Evolutionary conservation across 208 protist species (phyloP), one percentile per base, ranked within the genome.

Genomic region (Acanthamoeba quina): DNA sequence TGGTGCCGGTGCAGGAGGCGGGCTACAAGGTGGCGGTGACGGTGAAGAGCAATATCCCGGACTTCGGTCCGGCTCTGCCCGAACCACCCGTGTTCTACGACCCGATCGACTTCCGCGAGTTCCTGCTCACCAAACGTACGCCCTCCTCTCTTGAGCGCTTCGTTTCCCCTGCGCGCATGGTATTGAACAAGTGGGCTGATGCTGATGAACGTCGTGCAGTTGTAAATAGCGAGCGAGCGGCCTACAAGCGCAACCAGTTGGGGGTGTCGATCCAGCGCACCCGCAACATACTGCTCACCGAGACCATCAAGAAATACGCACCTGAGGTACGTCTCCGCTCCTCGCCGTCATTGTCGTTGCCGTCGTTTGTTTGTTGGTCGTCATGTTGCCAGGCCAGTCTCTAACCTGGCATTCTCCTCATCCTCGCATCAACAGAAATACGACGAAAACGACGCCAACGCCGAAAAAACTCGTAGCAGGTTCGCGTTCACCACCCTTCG

Each of bases 41-140:
- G 7, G 85, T 74, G 37, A 91, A 91, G n/a, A 74, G 62, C 41
- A 74, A 91, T 10, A 74, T 91, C 19, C 85, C 85, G 26, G 85
- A 91, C 21, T 91, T 91, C 52, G 85, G 85, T 13, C 85, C 85
- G 31, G 37, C 41, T 1, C 62, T 91, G 60, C 85, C 85, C 13
- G 54, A 74, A 2, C 85, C 85, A 5, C 85, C 85, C 3, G 41
- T 91, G 17, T 91, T 91, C 62, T 74, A 91, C 24, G 85, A 68
- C 41, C 54, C 54, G 5, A 34, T 26, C 5, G 85, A 76, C 58
- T 91, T 91, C 62, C 31, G 85, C 21, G 85, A 91, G 60, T 91
- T 91, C 26, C 41, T 91, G 62, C 62, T 91, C 41, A 91, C 60
- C 60, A 91, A 91, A 91, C 60, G 85, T 91, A 74, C 58, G 72